phyloP scores from a whole-genome alignment of 805 yeast species.

The Hanseniaspora taiwanica region DNA sequence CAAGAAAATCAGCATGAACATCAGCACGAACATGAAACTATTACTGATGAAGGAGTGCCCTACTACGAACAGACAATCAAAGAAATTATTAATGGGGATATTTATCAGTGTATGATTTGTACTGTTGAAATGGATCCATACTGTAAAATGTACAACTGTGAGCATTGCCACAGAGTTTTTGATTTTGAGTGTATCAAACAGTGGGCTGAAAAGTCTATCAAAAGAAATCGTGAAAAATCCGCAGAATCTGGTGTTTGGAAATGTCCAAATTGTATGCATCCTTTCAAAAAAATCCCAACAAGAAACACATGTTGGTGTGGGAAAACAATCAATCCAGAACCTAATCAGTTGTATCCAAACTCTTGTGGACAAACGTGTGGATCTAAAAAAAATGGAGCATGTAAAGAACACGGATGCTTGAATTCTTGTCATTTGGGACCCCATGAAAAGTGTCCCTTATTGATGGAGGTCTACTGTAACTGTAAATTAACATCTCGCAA shows the following conservation, averaged over 20 bases:
- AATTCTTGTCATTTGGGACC: conserved; percentile 81
- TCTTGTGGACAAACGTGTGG: conserved; percentile 83
- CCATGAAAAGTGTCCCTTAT: conserved; percentile 68
- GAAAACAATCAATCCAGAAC: conserved; percentile 50
- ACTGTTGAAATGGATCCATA: conserved; percentile 62
- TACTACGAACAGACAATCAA: conserved; percentile 21
- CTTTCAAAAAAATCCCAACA: conserved; percentile 38
- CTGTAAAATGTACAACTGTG: conserved; percentile 69
- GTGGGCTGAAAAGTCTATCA: conserved; percentile 74
- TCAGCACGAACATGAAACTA: background rate
- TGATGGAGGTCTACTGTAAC: conserved; percentile 52
- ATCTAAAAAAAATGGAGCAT: conserved; percentile 36
- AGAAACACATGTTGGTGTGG: conserved; percentile 73
- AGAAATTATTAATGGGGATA: conserved; percentile 34
- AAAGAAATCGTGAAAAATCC: conserved; percentile 40
- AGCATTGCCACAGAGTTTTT: conserved; percentile 65
- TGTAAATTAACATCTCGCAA: conserved; percentile 63
- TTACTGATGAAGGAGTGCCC: conserved; percentile 10
- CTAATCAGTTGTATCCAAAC: conserved; percentile 53
- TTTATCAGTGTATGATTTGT: conserved; percentile 77
- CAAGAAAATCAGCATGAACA: no score
- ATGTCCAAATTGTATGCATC: conserved; percentile 58
- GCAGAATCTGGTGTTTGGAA: conserved; percentile 37
- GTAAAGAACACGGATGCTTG: conserved; percentile 54
- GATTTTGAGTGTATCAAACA: conserved; percentile 73